Base-by-base conservation (phyloP, 352 stramenopile genomes). In the Chrysophaeum taylorii region DNA sequence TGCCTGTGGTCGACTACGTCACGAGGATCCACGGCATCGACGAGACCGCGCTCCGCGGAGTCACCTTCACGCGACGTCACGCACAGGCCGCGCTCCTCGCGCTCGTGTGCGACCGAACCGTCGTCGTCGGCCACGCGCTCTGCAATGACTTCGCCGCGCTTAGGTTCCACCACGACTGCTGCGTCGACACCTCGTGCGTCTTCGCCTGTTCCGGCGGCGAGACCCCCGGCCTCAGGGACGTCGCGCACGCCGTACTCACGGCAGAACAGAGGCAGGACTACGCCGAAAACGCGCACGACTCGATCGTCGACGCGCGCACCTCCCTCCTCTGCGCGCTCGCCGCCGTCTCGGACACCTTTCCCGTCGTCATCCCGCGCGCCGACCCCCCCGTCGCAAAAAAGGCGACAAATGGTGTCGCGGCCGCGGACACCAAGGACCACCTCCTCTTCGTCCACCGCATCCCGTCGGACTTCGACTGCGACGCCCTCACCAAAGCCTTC, bases 81-180 rank as follows among this genome's bases (percentile, higher is more conserved):
- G 83, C 84, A 0, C 84, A 92, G 73, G 78, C 77, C 27, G 87
- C 88, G 50, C 85, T 92, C 79, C 72, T 81, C 64, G 74, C 80
- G 33, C 73, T 92, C 5, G 88, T 81, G 68, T 89, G 77, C 41
- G 73, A 85, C 39, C 77, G 87, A 63, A 92, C 84, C 14, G 84
- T 92, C 0, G 84, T 92, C 71, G 73, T 89, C 61, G 84, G 84
- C 25, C 85, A 90, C 76, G 82, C 83, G 35, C 70, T 92, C 0
- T 78, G 85, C 43, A 88, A 90, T 64, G 84, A 92, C 78, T 72
- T 92, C 18, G 70, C 77, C 27, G 74, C 82, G n/a, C 68, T 92
- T 0, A 82, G 78, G 57, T 86, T 90, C 79, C 74, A 83, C 50
- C 82, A 89, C 66, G 69, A 82, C 38, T 78, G 76, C 52, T 68